Conservation (phyloP, 2,329 filamentous ascomycete species). For the Rhynchosporium agropyri region DNA sequence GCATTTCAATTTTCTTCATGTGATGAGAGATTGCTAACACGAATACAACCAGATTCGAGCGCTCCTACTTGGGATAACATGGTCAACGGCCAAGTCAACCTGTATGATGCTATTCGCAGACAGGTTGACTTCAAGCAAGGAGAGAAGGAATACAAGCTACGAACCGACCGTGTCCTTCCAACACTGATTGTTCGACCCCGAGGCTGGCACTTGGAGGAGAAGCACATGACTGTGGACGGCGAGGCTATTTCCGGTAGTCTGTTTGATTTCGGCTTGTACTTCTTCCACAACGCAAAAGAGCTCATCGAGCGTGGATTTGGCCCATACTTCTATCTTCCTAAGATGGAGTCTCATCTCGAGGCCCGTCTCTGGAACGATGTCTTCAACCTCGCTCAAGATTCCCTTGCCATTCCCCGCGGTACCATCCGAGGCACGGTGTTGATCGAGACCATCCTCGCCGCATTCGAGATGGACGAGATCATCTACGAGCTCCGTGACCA, state of each 20-base stretch:
- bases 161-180: conserved; percentile 82
- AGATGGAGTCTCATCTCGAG: conserved; percentile 98
- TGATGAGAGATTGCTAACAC: conserved; percentile 18
- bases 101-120: conserved; percentile 91
- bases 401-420: conserved; percentile 83
- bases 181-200: conserved; percentile 93
- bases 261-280: conserved; percentile 98
- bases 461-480: conserved; percentile 99
- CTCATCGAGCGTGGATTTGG: conserved; percentile 80
- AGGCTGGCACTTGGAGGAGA: conserved; percentile 98
- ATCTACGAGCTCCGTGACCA: conserved; percentile 99
- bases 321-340: conserved; percentile 97
- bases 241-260: conserved; percentile 90
- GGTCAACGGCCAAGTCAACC: conserved; percentile 97
- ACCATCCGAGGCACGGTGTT: conserved; percentile 94
- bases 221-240: conserved; percentile 94
- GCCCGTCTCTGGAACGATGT: conserved; percentile 97
- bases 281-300: conserved; percentile 97
- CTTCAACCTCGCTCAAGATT: conserved; percentile 95
- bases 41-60: conserved; percentile 71
- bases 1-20: conserved; percentile 32
- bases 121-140: conserved; percentile 97
- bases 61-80: conserved; percentile 99
- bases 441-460: conserved; percentile 96
- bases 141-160: conserved; percentile 94